Evolutionary conservation across 2,329 filamentous ascomycete species (phyloP).

Genomic region (Calonectria pauciramosa): DNA sequence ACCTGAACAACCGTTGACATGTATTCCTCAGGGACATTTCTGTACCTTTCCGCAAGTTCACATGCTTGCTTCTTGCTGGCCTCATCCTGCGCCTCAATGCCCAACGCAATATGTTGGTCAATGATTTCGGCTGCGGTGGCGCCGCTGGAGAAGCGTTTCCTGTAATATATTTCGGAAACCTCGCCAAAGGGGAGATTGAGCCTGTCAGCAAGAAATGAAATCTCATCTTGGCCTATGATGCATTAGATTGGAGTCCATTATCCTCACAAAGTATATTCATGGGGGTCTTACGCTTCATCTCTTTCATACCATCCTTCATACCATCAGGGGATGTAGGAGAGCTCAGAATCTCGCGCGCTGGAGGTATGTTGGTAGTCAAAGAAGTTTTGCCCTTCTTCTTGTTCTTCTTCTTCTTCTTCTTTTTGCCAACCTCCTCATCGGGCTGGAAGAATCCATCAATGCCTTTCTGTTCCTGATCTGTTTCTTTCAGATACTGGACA

Average conservation of each 20-base stretch:
- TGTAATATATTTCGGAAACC: constrained; percentile 57
- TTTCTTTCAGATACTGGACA: constrained; percentile 81
- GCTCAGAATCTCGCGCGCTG: constrained; percentile 31
- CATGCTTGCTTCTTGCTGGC: constrained; percentile 47
- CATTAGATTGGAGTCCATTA: background rate
- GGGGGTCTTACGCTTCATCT: constrained; percentile 48
- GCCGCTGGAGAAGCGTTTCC: constrained; percentile 54
- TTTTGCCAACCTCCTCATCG: constrained; percentile 57
- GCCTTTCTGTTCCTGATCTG: constrained; percentile 74
- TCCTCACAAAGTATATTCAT: background rate
- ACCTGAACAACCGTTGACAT: constrained; percentile 59
- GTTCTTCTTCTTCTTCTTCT: constrained; percentile 54
- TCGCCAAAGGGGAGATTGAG: constrained; percentile 58
- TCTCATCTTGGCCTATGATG: constrained; percentile 53
- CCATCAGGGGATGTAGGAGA: constrained; percentile 30
- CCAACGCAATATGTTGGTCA: constrained; percentile 57
- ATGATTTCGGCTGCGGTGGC: constrained; percentile 58
- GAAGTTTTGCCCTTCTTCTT: constrained; percentile 48
- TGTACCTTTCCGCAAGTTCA: constrained; percentile 54
- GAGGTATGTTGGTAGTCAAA: constrained; percentile 21
- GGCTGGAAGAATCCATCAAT: constrained; percentile 84
- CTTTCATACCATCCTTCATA: constrained; percentile 41
- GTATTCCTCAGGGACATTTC: constrained; percentile 59
- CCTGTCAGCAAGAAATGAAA: constrained; percentile 60
- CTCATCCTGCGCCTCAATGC: constrained; percentile 50